A percentile compares a stretch with the other conserved stretches of the same genome.
These are phyloP conservation scores for Acacia acuminata DNA, from an alignment of 306 rosid species.

Conservation along the genomic window DNA sequence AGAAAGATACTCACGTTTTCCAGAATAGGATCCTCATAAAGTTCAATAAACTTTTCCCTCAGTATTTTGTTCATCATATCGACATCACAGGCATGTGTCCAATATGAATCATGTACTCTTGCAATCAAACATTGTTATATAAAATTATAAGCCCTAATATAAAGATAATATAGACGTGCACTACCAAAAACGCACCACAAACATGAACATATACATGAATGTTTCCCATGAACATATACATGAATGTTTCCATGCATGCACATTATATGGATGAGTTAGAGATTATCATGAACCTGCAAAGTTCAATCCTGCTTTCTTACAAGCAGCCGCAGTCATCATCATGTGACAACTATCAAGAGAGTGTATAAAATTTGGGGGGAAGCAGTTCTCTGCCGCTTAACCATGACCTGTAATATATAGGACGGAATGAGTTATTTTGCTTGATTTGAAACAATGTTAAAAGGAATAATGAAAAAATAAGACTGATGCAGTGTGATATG, in stretches of 20 bases:
- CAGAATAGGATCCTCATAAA: conserved; percentile 73
- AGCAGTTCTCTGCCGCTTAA: conserved; percentile 89
- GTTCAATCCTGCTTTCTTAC: conserved; percentile 72
- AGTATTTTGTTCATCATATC: conserved; percentile 86
- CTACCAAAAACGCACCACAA: background rate
- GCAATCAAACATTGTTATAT: conserved; percentile 39
- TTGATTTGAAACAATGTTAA: conserved; percentile 1
- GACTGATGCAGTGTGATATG: background rate
- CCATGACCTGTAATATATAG: conserved; percentile 73
- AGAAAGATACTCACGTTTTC: conserved; percentile 71
- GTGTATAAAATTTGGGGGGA: conserved; percentile 97
- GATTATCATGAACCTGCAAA: conserved; percentile 73
- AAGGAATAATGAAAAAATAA: background rate
- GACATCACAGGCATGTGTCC: conserved; percentile 97
- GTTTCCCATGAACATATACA: background rate
- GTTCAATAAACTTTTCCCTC: conserved; percentile 89
- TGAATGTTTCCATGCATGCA: background rate
- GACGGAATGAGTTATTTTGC: too few relatives aligned
- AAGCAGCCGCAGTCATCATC: conserved; percentile 99
- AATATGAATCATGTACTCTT: conserved; percentile 98
- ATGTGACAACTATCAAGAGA: conserved; percentile 97
- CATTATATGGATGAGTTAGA: background rate
- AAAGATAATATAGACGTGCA: background rate
- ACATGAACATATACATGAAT: background rate
- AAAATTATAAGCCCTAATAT: conserved; percentile 4